Base-by-base conservation (phyloP, 2,329 filamentous ascomycete genomes). In the Epichloe brachyelytri region DNA sequence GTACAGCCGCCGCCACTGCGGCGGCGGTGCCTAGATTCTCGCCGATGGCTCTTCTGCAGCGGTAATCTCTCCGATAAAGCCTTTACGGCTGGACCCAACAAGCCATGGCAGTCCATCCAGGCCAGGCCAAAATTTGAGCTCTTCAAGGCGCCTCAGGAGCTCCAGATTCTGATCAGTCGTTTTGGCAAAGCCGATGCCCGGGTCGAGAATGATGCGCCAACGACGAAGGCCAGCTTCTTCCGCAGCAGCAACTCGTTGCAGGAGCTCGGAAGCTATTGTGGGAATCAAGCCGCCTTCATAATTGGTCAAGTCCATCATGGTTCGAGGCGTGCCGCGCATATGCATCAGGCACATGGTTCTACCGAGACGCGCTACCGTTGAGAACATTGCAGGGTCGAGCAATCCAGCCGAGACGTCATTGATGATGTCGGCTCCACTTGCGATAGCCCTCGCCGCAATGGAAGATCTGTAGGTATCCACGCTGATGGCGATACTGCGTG, bases 181-280 rank as follows among this genome's bases (percentile, higher is more conserved):
- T 71, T 98, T 98, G 51, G 93, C 89, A 63, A 98, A 98, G 0
- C 93, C 93, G 34, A 98, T 79, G 0, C 93, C 93, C 0, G 93
- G 93, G 64, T 98, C 93, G 2, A 97, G 79, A 36, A 97, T 82
- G 56, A 98, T 94, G 57, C 91, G 86, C 93, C 93, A 98, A 46
- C 90, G 83, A 4, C 87, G 78, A 43, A 98, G 79, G 0, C 93
- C 93, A 0, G 88, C 89, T 14, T 72, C 76, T 65, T 94, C 76
- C 20, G 93, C 93, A 2, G 80, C 86, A 0, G 71, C 71, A 5
- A 97, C 77, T 15, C 90, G 84, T 8, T 69, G 74, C 3, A 76
- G 70, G 5, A 96, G 78, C 67, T 95, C 90, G 1, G 63, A 59
- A 5, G 76, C 79, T 3, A 95, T 74, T 10, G 78, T 80, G 0